Base-by-base conservation (phyloP, 108 stramenopile species). In the Licmophora abbreviata region DNA sequence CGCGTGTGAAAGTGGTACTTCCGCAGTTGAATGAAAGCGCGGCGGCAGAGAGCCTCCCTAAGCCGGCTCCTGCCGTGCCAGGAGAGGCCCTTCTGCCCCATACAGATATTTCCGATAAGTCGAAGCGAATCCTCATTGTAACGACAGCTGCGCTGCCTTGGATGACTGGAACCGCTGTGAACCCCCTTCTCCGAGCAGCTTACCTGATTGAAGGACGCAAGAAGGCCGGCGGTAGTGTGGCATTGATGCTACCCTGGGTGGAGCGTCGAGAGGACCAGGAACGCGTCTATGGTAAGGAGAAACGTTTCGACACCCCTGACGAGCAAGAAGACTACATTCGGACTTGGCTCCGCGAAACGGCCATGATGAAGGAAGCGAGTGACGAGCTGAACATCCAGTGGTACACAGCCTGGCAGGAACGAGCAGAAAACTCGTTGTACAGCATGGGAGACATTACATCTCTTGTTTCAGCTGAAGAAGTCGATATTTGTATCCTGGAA, bases 151-250 rank as follows among this genome's bases (percentile, higher is more conserved):
- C 83, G 5, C 42, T 94, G 18, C 88, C 92, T 3, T 94, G 88
- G 92, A 79, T 88, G 78, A 90, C 88, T 22, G 92, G 88, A 14
- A 90, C 88, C 10, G 81, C 83, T 40, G 86, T 94, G 50, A 90
- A 90, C 58, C 88, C 92, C 3, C 58, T 90, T 0, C 60, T 82
- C 0, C 63, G 79, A 5, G 84, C 80, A 28, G 75, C 80, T 0
- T 69, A 79, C 58, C 51, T 79, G 7, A 45, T 61, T 22, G 33
- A 49, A 0, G 83, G 62, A 31, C 61, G 80, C 38, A 58, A 43
- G 21, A 68, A 62, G 53, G 67, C 21, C 27, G 77, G 51, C 47
- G 75, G 73, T 21, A 44, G 23, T 46, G 79, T 92, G 8, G 85
- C 85, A 3, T 53, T 95, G 24, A 44, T 88, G 40, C 63, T 95